Evolutionary conservation across 805 yeast genomes (phyloP), one percentile per base, ranked within the genome.

Genomic region (Osmozyma mogii): DNA sequence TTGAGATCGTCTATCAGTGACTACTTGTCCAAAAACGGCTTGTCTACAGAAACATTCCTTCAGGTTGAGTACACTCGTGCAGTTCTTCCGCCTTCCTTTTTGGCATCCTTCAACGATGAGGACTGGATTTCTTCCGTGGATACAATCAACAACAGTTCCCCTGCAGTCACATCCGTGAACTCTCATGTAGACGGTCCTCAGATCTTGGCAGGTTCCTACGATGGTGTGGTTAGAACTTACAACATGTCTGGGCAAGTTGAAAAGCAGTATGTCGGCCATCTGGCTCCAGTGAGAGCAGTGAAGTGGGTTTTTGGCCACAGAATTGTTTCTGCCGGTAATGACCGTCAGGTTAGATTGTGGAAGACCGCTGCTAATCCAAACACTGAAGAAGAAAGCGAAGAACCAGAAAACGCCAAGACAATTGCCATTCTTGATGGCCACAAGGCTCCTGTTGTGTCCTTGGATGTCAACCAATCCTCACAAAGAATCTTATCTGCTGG

Each of bases 151-250:
- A 36, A 57, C 49, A 17, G 17, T 9, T 43, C 54, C 9, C 26
- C 32, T 10, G 43, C 53, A 15, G 58, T 50, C 11, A 31, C 38
- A 3, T 27, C 44, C 6, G 35, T 25, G 21, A 29, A 35, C 15
- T 44, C 52, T 19, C 49, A 47, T 28, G 55, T 61, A 18, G 45
- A 52, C 4, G 55, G 61, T 24, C 68, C 77, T 18, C 69, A 70
- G 47, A 82, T 89, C 31, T 65, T 87, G 25, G 76, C 92, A 9
- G 98, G 97, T 22, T 78, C 94, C 0, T 92, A 88, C 50, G 98
- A 92, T 54, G 97, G 97, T 44, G 72, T 89, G 17, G 95, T 89
- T 15, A 73, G 97, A 40, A 75, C 92, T 8, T 92, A 88, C 77
- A 78, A 84, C 50, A 58, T 74, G 56, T 70, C 84, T 10, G 97